Base-by-base conservation (phyloP, 306 rosid species). In the Lagenaria siceraria region DNA sequence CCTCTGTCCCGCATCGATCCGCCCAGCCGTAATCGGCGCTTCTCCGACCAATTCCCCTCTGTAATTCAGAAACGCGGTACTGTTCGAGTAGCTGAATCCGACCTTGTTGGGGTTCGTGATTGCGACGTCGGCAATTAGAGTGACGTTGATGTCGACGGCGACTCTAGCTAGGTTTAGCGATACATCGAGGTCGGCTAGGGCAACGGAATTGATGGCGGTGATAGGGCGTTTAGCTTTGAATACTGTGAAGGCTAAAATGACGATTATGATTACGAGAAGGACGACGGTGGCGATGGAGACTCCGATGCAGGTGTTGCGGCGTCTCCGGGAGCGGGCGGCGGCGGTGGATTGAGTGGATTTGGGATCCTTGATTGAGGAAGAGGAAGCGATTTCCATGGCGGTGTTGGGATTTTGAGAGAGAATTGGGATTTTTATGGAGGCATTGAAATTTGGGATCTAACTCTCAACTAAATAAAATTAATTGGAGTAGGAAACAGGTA, bases 31-130 rank as follows among this genome's bases (percentile, higher is more conserved):
- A 3, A 90, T 40, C 2, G 79, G 82, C 0, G 73, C 94, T 64
- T 86, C 91, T 6, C 96, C 98, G 54, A 94, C 78, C 51, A 46
- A 43, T 4, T 49, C 15, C 11, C 94, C 97, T 31, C 93, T 83
- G 83, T 94, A 91, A 70, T 81, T 81, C 70, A 94, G 63, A 0
- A 0, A 21, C 4, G 94, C 87, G 10, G 66, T 78, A 81, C 88
- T 80, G 59, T 84, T 42, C 42, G 43, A 19, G 78, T 81, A 88
- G 80, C 38, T 68, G 78, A 90, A 84, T 4, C 89, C 89, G 60
- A 81, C 78, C 33, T 81, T 83, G 78, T 91, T 94, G 0, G 89
- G 82, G 55, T 94, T 94, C 5, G 71, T 22, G 10, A 91, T 64
- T 0, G 96, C 78, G 29, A 87, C 42, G 22, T 80, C 58, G 18